Conservation (phyloP, 305 asterid species). For the Solanum hybrid region DNA sequence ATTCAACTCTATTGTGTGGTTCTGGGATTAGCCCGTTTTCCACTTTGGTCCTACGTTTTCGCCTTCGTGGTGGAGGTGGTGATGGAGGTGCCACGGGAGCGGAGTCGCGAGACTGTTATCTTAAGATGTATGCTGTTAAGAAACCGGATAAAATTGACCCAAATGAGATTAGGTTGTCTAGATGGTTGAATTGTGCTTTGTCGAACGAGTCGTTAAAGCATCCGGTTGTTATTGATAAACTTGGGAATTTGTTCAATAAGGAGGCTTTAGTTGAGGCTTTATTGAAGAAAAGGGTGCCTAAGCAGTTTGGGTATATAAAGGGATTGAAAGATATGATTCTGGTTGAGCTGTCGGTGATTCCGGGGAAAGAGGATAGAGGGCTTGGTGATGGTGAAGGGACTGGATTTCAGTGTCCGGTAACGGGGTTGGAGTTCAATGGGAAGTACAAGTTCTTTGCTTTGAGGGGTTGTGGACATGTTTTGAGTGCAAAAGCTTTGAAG, state of each 20-base stretch:
- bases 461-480: constrained; percentile 72
- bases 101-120: constrained; percentile 81
- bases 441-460: constrained; percentile 58
- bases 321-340: constrained; percentile 91
- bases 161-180: constrained; percentile 66
- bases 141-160: constrained; percentile 85
- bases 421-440: constrained; percentile 77
- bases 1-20: constrained; percentile 29
- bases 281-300: constrained; percentile 74
- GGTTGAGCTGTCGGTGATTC: constrained; percentile 47
- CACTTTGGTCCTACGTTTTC: constrained; percentile 53
- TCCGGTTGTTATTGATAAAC: constrained; percentile 64
- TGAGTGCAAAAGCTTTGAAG: constrained; percentile 83
- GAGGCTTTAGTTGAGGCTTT: constrained; percentile 82
- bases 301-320: constrained; percentile 63
- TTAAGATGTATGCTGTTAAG: constrained; percentile 83
- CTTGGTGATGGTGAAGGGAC: constrained; percentile 16
- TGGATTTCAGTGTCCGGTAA: constrained; percentile 69
- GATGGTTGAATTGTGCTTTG: constrained; percentile 72
- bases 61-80: constrained; percentile 76
- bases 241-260: constrained; percentile 87
- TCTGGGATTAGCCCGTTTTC: constrained; percentile 36
- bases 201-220: constrained; percentile 71
- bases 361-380: constrained; percentile 25
- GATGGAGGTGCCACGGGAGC: constrained; percentile 98